Evolutionary conservation across 2,329 filamentous ascomycete species (phyloP), one percentile per base, ranked within the genome.

Genomic region (Cordyceps cicadae): DNA sequence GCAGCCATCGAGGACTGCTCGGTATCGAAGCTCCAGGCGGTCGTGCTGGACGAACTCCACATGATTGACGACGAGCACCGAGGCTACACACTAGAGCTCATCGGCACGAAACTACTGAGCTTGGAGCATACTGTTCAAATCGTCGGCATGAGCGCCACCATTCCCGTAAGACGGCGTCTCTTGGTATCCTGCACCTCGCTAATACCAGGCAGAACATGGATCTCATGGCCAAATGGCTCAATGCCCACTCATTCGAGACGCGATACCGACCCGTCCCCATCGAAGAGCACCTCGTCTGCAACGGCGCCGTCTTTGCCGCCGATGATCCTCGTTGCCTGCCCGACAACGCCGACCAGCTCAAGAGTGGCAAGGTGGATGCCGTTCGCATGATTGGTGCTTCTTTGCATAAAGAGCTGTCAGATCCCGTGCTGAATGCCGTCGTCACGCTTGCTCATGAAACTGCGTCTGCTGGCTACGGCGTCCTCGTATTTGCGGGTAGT

Each of bases 11-110:
- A 89, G 63, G 87, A 92, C 64, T 84, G 82, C 67, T 83, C 79
- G 3, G 81, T 90, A 62, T 75, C 79, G n/a, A 79, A 84, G 21
- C 74, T 92, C 49, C 83, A 81, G 52, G 77, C 86, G 12, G 82
- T 91, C 19, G 87, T 92, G 15, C 76, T 92, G 39, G 89, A 92
- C 67, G 89, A 92, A 69, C 75, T 92, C n/a, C 89, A 92, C 69
- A 91, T 92, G 87, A 79, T 92, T 50, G 86, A 90, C 66, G 89
- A 92, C 69, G 86, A 87, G 63, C 82, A 87, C 65, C 83, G 89
- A 14, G 89, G 89, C 4, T 92, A 92, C 69, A 77, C 92, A 1
- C 76, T 92, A 59, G 89, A 92, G 69, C 76, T 92, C 6, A 83
- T 90, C 73, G 84, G 86, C 5, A 88, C 87, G 3, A 92, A 92